Conservation (phyloP, 2,329 filamentous ascomycete species). For the Plectosphaerella cucumerina region DNA sequence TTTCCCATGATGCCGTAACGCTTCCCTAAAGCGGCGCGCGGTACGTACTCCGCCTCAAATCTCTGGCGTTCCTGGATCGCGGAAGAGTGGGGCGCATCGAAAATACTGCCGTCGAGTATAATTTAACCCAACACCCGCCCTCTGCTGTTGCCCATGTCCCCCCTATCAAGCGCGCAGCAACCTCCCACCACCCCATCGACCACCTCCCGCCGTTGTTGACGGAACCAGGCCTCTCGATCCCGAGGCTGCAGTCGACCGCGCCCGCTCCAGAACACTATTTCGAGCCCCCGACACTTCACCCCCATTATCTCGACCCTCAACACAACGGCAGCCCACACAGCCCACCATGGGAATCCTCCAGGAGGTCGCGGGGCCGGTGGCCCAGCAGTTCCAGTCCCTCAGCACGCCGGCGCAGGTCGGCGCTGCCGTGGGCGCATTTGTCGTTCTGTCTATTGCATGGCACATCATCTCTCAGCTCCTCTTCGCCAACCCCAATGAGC, state of each 20-base stretch:
- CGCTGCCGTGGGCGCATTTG: conserved; percentile 34
- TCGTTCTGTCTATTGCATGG: conserved; percentile 59
- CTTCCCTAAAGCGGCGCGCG: no score
- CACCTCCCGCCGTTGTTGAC: neutral
- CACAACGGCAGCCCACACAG: neutral
- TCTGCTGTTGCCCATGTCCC: neutral
- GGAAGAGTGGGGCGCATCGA: neutral
- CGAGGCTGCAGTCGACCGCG: neutral
- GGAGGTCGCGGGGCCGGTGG: conserved; percentile 44
- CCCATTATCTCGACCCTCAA: neutral
- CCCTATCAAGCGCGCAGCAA: neutral
- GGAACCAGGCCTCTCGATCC: no score
- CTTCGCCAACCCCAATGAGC: conserved; percentile 77
- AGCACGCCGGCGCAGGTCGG: conserved; percentile 43
- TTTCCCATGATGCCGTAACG: no score
- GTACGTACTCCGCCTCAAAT: no score
- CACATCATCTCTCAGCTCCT: conserved; percentile 80
- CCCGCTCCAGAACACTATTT: neutral
- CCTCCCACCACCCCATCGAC: neutral
- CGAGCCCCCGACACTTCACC: neutral
- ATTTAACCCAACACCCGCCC: conserved; percentile 1
- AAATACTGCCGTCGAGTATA: conserved; percentile 4
- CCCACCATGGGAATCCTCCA: conserved; percentile 52
- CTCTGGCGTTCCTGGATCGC: neutral
- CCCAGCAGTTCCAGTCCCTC: conserved; percentile 45